Evolutionary conservation across 176 grass and related monocot genomes (phyloP), one percentile per base, ranked within the genome.

Genomic region (Carex pumila): DNA sequence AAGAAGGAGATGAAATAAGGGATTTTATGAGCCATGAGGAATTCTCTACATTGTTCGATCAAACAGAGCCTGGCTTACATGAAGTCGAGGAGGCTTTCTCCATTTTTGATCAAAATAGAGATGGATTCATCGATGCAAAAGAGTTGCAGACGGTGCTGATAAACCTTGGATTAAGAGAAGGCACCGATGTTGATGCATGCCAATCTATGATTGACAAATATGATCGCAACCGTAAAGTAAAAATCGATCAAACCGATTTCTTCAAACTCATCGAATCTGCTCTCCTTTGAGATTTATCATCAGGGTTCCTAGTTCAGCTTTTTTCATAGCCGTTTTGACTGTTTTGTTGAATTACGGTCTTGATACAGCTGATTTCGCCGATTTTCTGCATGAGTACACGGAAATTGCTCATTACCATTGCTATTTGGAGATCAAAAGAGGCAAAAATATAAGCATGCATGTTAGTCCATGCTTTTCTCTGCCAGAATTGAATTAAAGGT

Each of bases 21-120:
- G 52, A 87, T 37, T 37, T 6, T 14, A 59, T 89, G 55, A 82
- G 83, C 50, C 63, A n/a, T 70, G 58, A 43, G 49, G 89, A 98
- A 41, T 81, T 88, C 10, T n/a, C 39, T 0, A 17, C 36, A 11
- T 21, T 98, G 60, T 98, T 98, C 61, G 92, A 94, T 34, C 85
- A 90, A 78, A 89, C 85, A 3, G 95, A 98, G 81, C 92, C 95
- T 1, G 94, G 95, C 69, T 87, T 98, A 80, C 79, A 64, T 12
- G 95, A 98, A 88, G 81, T 90, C 47, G 83, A 89, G 25, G 50
- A 82, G 57, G 95, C 86, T 4, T 98, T 98, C 88, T 89, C 75
- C 10, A 85, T 93, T 19, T 93, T 98, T 52, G 95, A 98, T 37
- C 82, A 55, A 71, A 84, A 94, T 63, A 0, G 52, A 34, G 95